These are phyloP conservation scores for Crithidia brevicula DNA, from an alignment of 208 protist genomes.

Conservation along the genomic window DNA sequence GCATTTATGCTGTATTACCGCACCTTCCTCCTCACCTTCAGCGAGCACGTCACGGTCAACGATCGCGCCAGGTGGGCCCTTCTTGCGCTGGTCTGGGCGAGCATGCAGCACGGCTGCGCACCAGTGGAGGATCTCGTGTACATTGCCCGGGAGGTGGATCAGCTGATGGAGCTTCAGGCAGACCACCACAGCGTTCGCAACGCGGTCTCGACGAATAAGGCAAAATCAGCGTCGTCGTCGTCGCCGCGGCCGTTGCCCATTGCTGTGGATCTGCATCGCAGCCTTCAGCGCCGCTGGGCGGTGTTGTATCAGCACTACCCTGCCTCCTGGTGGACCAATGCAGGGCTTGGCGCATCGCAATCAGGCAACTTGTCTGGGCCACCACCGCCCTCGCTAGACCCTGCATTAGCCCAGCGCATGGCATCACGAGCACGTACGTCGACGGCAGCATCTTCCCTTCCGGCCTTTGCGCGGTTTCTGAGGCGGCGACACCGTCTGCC, in stretches of 20 bases:
- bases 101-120: slow-evolving; percentile 19
- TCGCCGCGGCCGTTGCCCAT: slow-evolving; percentile 5
- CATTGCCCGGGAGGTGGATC: slow-evolving; percentile 44
- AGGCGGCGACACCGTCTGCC: slow-evolving; percentile 19
- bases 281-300: slow-evolving; percentile 44
- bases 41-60: slow-evolving; percentile 20
- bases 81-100: slow-evolving; percentile 46
- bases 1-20: slow-evolving; percentile 74
- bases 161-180: slow-evolving; percentile 31
- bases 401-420: background rate
- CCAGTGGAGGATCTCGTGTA: slow-evolving; percentile 37
- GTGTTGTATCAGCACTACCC: slow-evolving; percentile 41
- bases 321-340: slow-evolving; percentile 18
- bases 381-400: no score
- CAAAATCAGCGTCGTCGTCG: background rate
- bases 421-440: background rate
- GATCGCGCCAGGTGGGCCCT: slow-evolving; percentile 51
- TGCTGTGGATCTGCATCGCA: slow-evolving; percentile 26
- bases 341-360: no score
- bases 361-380: no score
- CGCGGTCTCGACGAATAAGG: background rate
- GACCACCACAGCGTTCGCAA: background rate
- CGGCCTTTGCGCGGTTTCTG: slow-evolving; percentile 21
- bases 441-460: background rate
- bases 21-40: slow-evolving; percentile 37